Conservation (phyloP, 331 rosid genomes). For the Malus hybrid region DNA sequence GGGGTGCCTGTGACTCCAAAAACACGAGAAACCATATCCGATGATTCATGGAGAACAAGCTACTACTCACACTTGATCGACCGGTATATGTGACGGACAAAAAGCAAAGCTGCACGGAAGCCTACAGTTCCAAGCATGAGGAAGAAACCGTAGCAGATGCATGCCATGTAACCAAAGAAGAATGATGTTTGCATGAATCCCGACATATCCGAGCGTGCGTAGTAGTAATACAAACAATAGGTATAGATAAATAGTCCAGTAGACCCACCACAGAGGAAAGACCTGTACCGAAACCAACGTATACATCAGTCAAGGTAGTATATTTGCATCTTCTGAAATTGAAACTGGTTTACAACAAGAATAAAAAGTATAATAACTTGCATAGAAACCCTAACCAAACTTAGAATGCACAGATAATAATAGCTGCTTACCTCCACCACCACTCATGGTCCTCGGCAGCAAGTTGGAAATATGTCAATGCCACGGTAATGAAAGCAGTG, state of each 20-base stretch:
- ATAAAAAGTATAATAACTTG: neutral
- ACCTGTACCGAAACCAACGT: constrained; percentile 41
- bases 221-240: constrained; percentile 86
- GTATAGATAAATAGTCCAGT: constrained; percentile 79
- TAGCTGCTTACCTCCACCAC: constrained; percentile 91
- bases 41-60: constrained; percentile 17
- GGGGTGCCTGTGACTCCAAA: constrained; percentile 19
- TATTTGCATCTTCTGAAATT: neutral
- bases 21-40: neutral
- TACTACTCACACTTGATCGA: constrained; percentile 82
- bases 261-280: constrained; percentile 92
- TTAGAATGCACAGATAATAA: neutral
- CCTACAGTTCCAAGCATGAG: constrained; percentile 92
- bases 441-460: constrained; percentile 75
- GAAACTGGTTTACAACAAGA: neutral
- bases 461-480: constrained; percentile 81
- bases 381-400: neutral
- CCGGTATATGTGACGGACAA: constrained; percentile 69
- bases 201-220: constrained; percentile 83
- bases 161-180: constrained; percentile 83
- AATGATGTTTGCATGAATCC: constrained; percentile 93
- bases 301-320: constrained; percentile 5
- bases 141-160: constrained; percentile 90
- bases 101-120: constrained; percentile 75
- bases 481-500: constrained; percentile 83